These are phyloP conservation scores for Sclerotinia borealis DNA, from an alignment of 2,329 filamentous ascomycete species.

Conservation along the genomic window DNA sequence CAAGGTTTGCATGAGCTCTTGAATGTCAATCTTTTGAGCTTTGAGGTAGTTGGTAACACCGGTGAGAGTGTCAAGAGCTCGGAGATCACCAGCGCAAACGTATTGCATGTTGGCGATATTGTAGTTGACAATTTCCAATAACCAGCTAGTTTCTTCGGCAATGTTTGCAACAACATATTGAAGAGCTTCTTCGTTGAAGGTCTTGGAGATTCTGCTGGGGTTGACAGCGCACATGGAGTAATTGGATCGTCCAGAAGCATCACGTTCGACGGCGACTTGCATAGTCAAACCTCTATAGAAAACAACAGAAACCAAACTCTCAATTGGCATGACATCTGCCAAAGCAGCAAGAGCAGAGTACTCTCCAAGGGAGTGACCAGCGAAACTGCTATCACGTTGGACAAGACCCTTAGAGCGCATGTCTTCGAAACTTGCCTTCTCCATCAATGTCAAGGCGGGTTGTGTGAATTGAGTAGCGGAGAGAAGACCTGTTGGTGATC, in stretches of 20 bases:
- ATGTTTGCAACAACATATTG: conserved; percentile 97
- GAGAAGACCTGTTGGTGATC: conserved; percentile 86
- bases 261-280: conserved; percentile 97
- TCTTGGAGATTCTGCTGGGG: conserved; percentile 95
- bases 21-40: conserved; percentile 94
- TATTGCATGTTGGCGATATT: conserved; percentile 74
- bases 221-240: conserved; percentile 99
- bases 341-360: conserved; percentile 95
- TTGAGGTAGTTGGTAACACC: conserved; percentile 87
- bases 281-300: conserved; percentile 99
- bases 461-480: conserved; percentile 99
- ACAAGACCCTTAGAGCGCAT: conserved; percentile 97
- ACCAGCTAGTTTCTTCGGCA: conserved; percentile 86
- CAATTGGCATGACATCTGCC: conserved; percentile 99
- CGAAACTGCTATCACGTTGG: conserved; percentile 92
- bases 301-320: conserved; percentile 94
- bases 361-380: conserved; percentile 95
- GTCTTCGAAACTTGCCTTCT: conserved; percentile 98
- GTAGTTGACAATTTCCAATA: conserved; percentile 97
- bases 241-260: conserved; percentile 87
- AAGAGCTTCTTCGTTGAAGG: conserved; percentile 94
- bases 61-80: conserved; percentile 62
- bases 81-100: conserved; percentile 64
- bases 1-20: conserved; percentile 79
- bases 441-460: conserved; percentile 95